A percentile compares a stretch with the other conserved stretches of the same genome.
Evolutionary conservation across 2,329 filamentous ascomycete genomes (phyloP).

Genomic region (Graphilbum fragrans): DNA sequence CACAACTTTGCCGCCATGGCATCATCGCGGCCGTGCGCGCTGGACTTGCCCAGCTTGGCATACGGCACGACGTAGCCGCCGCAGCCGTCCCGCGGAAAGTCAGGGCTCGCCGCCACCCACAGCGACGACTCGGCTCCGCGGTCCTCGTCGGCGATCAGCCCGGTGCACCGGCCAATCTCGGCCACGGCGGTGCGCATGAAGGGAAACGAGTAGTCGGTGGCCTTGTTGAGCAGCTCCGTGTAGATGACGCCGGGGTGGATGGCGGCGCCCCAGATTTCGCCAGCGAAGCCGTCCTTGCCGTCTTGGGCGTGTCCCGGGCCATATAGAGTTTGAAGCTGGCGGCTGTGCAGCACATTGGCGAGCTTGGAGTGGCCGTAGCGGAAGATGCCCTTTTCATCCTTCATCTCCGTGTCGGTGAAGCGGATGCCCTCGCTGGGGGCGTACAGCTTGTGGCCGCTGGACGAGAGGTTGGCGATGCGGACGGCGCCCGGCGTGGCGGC

Average conservation of each 20-base stretch:
- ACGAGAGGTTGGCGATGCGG: constrained; percentile 11
- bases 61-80: constrained; percentile 13
- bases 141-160: constrained; percentile 10
- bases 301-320: not conserved
- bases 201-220: constrained; percentile 7
- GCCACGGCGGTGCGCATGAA: constrained; percentile 8
- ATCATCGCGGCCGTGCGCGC: not conserved
- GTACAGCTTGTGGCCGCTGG: constrained; percentile 4
- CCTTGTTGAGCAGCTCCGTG: constrained; percentile 9
- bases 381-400: not conserved
- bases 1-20: constrained; percentile 4
- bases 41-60: constrained; percentile 11
- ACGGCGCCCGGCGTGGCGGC: constrained; percentile 9
- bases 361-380: constrained; percentile 11
- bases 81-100: constrained; percentile 9
- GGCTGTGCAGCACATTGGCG: constrained; percentile 8
- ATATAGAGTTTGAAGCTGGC: constrained; percentile 3
- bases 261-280: constrained; percentile 5
- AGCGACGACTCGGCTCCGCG: constrained; percentile 14
- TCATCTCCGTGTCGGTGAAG: constrained; percentile 6
- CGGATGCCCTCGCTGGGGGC: constrained; percentile 5
- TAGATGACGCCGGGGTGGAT: constrained; percentile 8
- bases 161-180: constrained; percentile 10
- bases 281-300: too few relatives aligned
- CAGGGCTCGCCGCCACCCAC: constrained; percentile 11